Conservation (phyloP, 352 stramenopile genomes). For the Phytophthora sansomeana region DNA sequence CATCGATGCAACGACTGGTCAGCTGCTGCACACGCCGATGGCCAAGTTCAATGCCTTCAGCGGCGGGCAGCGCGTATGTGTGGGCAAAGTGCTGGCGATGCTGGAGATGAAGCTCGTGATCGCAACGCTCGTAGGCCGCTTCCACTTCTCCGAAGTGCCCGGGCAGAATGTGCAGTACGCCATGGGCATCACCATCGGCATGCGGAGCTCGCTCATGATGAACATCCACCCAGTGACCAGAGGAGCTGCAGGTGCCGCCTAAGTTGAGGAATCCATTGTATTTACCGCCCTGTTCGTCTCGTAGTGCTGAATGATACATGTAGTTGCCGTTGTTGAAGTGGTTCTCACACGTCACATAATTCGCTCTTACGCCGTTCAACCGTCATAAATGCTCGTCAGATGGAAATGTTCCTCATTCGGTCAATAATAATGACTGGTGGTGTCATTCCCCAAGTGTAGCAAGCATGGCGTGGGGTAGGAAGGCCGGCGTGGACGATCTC, state of each 20-base stretch:
- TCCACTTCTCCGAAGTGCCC: constrained; percentile 48
- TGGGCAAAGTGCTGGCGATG: constrained; percentile 71
- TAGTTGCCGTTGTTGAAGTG: background rate
- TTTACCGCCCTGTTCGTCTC: background rate
- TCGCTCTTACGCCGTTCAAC: constrained; percentile 13
- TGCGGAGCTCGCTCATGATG: constrained; percentile 44
- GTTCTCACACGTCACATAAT: constrained; percentile 14
- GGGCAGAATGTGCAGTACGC: constrained; percentile 41
- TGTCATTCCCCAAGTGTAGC: constrained; percentile 15
- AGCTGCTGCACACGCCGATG: constrained; percentile 45
- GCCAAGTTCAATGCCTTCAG: constrained; percentile 81
- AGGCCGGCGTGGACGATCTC: constrained; percentile 76
- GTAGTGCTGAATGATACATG: background rate
- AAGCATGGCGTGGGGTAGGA: constrained; percentile 83
- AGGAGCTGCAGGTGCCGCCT: constrained; percentile 13
- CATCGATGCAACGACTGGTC: constrained; percentile 49
- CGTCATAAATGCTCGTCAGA: background rate
- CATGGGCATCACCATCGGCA: constrained; percentile 52
- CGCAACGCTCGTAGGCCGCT: constrained; percentile 54
- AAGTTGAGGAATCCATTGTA: constrained; percentile 9
- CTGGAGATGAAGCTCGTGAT: constrained; percentile 77
- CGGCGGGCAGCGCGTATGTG: constrained; percentile 66
- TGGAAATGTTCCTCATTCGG: constrained; percentile 7
- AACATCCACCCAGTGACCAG: constrained; percentile 23
- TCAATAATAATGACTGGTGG: constrained; percentile 30